Percentiles rank a stretch among this genome's conserved stretches.
Evolutionary conservation across 2,329 filamentous ascomycete species (phyloP).

Genomic region (Ophiocordyceps camponoti-rufipedis): DNA sequence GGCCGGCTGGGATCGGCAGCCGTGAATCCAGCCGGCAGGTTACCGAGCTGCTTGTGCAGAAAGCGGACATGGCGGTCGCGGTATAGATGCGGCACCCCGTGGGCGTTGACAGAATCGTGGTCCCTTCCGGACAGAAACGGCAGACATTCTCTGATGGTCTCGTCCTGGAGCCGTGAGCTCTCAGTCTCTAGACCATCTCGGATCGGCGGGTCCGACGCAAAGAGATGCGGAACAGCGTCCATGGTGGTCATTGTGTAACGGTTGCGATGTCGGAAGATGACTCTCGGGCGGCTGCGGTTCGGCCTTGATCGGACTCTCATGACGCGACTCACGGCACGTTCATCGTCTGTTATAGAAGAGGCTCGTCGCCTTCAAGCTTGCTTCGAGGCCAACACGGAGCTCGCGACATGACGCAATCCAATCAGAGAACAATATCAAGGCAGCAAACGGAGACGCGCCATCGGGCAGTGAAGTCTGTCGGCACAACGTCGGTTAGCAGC

Average conservation of each 20-base stretch:
- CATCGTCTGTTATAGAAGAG: not conserved
- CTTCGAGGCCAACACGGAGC: not conserved
- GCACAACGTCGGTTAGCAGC: not conserved
- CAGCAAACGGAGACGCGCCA: not conserved
- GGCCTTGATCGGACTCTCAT: conserved; percentile 13
- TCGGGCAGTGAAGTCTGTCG: not conserved
- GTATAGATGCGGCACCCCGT: conserved; percentile 60
- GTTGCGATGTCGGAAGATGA: conserved; percentile 13
- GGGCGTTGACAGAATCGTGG: conserved; percentile 40
- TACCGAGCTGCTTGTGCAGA: conserved; percentile 36
- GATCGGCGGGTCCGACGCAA: conserved; percentile 40
- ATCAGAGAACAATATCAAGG: not conserved
- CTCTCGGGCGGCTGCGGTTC: conserved; percentile 12
- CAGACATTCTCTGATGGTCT: conserved; percentile 49
- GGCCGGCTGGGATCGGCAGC: conserved; percentile 72
- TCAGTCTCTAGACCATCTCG: conserved; percentile 47
- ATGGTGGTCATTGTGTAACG: conserved; percentile 3
- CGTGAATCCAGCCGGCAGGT: conserved; percentile 52
- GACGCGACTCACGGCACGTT: conserved; percentile 1
- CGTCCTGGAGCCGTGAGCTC: conserved; percentile 49
- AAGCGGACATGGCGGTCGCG: conserved; percentile 44
- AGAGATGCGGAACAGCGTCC: conserved; percentile 18
- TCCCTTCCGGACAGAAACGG: conserved; percentile 41
- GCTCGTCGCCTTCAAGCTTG: not conserved
- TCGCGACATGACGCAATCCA: not conserved